phyloP scores from a whole-genome alignment of 2,329 filamentous ascomycete genomes.

The Verticillium zaregamsianum region DNA sequence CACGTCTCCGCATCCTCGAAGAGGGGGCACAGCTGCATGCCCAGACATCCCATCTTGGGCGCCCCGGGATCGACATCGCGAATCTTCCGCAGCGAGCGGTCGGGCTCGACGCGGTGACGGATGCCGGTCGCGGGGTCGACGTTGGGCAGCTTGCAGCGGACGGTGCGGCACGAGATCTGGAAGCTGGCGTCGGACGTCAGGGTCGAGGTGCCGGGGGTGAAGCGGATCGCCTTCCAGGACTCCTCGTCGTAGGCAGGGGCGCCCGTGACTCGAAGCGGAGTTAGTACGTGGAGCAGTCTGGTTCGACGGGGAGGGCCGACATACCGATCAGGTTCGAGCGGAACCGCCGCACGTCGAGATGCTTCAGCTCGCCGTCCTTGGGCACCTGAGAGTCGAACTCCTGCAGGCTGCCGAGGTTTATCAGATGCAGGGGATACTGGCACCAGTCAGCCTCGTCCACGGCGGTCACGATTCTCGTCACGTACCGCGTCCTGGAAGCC shows the following conservation, averaged over 20 bases:
- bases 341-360: constrained; percentile 61
- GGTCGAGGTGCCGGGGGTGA: constrained; percentile 44
- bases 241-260: constrained; percentile 65
- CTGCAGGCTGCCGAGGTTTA: constrained; percentile 61
- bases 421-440: constrained; percentile 65
- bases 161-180: constrained; percentile 60
- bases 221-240: constrained; percentile 58
- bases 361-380: constrained; percentile 40
- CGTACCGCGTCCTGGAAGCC: constrained; percentile 68
- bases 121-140: constrained; percentile 59
- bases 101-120: constrained; percentile 51
- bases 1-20: constrained; percentile 28
- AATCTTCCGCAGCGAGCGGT: constrained; percentile 52
- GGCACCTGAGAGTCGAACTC: constrained; percentile 55
- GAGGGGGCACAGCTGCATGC: constrained; percentile 62
- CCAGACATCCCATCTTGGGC: constrained; percentile 52
- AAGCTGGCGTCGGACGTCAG: constrained; percentile 40
- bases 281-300: not conserved
- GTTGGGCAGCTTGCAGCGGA: constrained; percentile 67
- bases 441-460: not conserved
- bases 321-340: constrained; percentile 67
- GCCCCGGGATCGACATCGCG: constrained; percentile 59
- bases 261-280: constrained; percentile 47
- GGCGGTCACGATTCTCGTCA: constrained; percentile 5
- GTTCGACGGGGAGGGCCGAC: not conserved